phyloP scores from a whole-genome alignment of 148 eudicot species.

The Talinum fruticosum region DNA sequence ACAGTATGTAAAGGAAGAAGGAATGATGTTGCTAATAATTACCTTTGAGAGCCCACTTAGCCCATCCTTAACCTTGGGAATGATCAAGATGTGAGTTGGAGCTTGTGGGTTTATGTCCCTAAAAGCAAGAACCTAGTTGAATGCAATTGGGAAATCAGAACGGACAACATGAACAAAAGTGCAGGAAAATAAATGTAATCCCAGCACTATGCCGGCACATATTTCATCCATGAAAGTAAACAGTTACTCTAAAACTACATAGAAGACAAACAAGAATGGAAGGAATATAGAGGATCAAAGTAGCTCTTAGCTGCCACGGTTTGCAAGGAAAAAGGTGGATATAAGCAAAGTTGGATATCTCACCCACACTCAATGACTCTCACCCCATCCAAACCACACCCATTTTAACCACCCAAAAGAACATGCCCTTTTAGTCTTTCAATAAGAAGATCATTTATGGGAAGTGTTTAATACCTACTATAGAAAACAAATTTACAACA shows the following conservation, averaged over 20 bases:
- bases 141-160: conserved; percentile 8
- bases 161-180: not conserved
- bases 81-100: conserved; percentile 73
- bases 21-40: conserved; percentile 1
- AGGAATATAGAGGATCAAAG: not conserved
- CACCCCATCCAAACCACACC: too few species aligned
- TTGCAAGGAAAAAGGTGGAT: not conserved
- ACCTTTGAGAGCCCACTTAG: conserved; percentile 75
- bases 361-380: too few species aligned
- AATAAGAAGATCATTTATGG: not conserved
- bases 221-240: too few species aligned
- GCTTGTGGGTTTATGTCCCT: conserved; percentile 92
- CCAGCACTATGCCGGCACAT: not conserved
- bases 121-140: conserved; percentile 81
- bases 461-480: not conserved
- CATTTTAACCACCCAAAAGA: too few species aligned
- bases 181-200: not conserved
- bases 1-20: not conserved
- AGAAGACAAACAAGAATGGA: not conserved
- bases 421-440: too few species aligned
- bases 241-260: not conserved
- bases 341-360: too few species aligned
- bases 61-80: conserved; percentile 91
- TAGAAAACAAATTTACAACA: not conserved
- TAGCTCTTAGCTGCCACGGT: not conserved